Percentiles rank a stretch among this genome's conserved stretches.
phyloP scores from a whole-genome alignment of 352 stramenopile genomes.

The Nannochloropsis limnetica region DNA sequence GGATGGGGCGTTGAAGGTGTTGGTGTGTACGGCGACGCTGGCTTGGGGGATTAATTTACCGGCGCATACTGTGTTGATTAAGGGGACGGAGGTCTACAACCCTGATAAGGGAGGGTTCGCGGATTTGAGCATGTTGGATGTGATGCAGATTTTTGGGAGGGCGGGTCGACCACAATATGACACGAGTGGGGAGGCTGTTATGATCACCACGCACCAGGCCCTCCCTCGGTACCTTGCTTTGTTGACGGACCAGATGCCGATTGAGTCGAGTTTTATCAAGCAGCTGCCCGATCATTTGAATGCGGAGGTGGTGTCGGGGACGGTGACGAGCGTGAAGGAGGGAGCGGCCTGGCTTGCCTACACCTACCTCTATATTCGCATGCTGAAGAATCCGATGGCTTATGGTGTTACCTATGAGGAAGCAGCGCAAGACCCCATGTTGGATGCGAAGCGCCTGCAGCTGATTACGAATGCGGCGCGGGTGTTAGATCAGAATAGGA shows the following conservation, averaged over 20 bases:
- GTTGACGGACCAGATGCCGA: slow-evolving; percentile 86
- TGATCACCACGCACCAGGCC: slow-evolving; percentile 88
- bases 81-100: slow-evolving; percentile 99
- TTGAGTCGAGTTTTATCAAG: slow-evolving; percentile 97
- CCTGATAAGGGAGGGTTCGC: slow-evolving; percentile 93
- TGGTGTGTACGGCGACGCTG: slow-evolving; percentile 97
- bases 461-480: slow-evolving; percentile 56
- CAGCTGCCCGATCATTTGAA: slow-evolving; percentile 97
- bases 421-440: slow-evolving; percentile 59
- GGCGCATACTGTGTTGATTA: slow-evolving; percentile 97
- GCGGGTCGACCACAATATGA: slow-evolving; percentile 98
- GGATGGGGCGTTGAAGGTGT: slow-evolving; percentile 81
- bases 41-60: slow-evolving; percentile 98
- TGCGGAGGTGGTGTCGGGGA: slow-evolving; percentile 95
- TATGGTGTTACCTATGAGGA: slow-evolving; percentile 93
- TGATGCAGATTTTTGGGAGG: slow-evolving; percentile 99
- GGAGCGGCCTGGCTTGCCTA: slow-evolving; percentile 87
- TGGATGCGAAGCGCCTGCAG: slow-evolving; percentile 58
- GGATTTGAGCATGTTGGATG: slow-evolving; percentile 95
- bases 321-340: slow-evolving; percentile 83
- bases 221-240: slow-evolving; percentile 83
- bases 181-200: slow-evolving; percentile 88
- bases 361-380: slow-evolving; percentile 98
- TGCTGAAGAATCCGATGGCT: slow-evolving; percentile 91
- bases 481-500: slow-evolving; percentile 59